Conservation (phyloP, 2,329 filamentous ascomycete species). For the Colletotrichum euphorbiae region DNA sequence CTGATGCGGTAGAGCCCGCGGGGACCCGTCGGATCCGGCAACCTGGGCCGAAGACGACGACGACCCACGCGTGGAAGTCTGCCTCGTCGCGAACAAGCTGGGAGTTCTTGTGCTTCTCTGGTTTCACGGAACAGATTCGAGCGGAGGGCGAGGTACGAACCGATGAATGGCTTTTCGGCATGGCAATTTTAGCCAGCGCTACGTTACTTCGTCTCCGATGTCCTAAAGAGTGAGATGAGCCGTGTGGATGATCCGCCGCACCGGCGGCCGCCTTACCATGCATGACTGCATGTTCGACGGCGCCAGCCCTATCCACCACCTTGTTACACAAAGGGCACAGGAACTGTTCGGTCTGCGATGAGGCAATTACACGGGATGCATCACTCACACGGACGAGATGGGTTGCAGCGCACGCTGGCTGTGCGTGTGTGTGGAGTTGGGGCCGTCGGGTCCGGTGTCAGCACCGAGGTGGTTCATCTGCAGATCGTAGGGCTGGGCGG, state of each 20-base stretch:
- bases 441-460: slow-evolving; percentile 10
- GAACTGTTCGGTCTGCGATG: not conserved
- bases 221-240: not conserved
- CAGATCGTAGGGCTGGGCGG: slow-evolving; percentile 33
- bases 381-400: not conserved
- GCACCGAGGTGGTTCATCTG: not conserved
- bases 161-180: not conserved
- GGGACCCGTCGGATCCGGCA: slow-evolving; percentile 1
- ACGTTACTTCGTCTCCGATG: not conserved
- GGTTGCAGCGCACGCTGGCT: slow-evolving; percentile 7
- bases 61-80: not conserved
- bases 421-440: not conserved
- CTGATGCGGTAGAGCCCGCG: slow-evolving; percentile 2
- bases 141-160: not conserved
- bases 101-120: not conserved
- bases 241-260: not conserved
- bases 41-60: not conserved
- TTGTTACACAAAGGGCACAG: not conserved
- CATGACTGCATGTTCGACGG: slow-evolving; percentile 21
- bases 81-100: not conserved
- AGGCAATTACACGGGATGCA: not conserved
- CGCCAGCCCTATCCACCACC: slow-evolving; percentile 10
- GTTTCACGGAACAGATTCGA: not conserved
- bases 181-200: slow-evolving; percentile 6
- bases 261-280: slow-evolving; percentile 25